Percentiles rank a stretch among this genome's conserved stretches.
Evolutionary conservation across 1,284 basidiomycete genomes (phyloP).

Genomic region (Fistulina hepatica): DNA sequence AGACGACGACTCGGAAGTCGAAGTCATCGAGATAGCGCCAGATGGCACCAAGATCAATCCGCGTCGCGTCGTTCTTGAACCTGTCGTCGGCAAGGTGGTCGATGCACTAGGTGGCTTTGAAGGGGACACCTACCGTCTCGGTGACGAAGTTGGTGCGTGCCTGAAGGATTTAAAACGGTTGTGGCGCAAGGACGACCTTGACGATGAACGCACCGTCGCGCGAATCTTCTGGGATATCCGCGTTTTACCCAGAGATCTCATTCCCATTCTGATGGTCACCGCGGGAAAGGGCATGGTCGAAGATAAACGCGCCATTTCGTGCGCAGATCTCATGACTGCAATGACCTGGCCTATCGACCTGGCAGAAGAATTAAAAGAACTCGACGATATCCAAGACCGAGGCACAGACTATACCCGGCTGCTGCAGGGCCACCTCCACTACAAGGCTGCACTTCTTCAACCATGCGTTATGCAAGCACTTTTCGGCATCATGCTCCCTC

Average conservation of each 20-base stretch:
- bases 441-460: conserved; percentile 70
- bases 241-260: conserved; percentile 73
- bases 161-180: conserved; percentile 88
- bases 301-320: conserved; percentile 78
- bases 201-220: conserved; percentile 90
- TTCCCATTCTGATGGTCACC: conserved; percentile 75
- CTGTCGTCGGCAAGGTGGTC: conserved; percentile 59
- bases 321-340: conserved; percentile 82
- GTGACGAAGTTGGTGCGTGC: conserved; percentile 77
- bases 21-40: too few relatives aligned
- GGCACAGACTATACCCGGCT: conserved; percentile 82
- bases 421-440: conserved; percentile 68
- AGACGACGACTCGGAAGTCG: too few relatives aligned
- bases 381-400: conserved; percentile 67
- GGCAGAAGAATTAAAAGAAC: conserved; percentile 82
- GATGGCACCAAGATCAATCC: too few relatives aligned
- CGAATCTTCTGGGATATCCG: conserved; percentile 81
- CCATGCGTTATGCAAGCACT: conserved; percentile 59
- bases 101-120: conserved; percentile 66
- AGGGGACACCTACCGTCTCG: conserved; percentile 65
- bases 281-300: conserved; percentile 68
- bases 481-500: conserved; percentile 60
- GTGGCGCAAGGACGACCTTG: conserved; percentile 90
- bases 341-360: conserved; percentile 98
- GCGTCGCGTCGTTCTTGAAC: conserved; percentile 43